A percentile compares a stretch with the other conserved stretches of the same genome.
These are phyloP conservation scores for Scutellaria barbata DNA, from an alignment of 257 asterid genomes.

Conservation along the genomic window DNA sequence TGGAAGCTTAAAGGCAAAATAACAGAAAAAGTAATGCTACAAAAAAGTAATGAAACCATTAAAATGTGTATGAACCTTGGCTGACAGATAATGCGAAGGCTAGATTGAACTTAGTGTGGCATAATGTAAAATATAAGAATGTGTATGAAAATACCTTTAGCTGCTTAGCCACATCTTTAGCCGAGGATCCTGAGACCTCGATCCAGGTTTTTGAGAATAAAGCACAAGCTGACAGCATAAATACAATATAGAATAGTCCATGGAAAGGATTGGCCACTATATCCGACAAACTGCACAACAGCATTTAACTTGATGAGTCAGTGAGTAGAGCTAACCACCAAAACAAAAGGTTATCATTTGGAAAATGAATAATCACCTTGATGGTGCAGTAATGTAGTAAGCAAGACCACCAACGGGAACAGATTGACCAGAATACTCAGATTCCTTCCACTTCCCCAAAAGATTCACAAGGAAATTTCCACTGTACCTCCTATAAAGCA, in stretches of 20 bases:
- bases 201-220: conserved; percentile 49
- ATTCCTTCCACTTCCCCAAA: conserved; percentile 85
- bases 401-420: conserved; percentile 87
- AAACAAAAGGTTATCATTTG: not conserved
- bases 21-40: no score
- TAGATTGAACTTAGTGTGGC: no score
- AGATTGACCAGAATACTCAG: conserved; percentile 83
- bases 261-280: conserved; percentile 47
- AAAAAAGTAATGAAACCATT: no score
- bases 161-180: conserved; percentile 51
- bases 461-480: conserved; percentile 77
- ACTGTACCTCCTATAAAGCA: conserved; percentile 70
- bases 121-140: not conserved
- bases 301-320: not conserved
- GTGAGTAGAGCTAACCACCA: not conserved
- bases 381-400: conserved; percentile 86
- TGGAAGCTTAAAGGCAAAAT: not conserved
- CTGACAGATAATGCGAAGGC: no score
- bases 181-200: conserved; percentile 50
- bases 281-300: conserved; percentile 44
- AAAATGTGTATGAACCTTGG: no score
- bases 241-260: conserved; percentile 44
- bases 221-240: conserved; percentile 51
- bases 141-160: conserved; percentile 58
- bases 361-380: conserved; percentile 49